A percentile compares a stretch with the other conserved stretches of the same genome.
Evolutionary conservation across 441 rosid genomes (phyloP).

Genomic region (Pelargonium australe): DNA sequence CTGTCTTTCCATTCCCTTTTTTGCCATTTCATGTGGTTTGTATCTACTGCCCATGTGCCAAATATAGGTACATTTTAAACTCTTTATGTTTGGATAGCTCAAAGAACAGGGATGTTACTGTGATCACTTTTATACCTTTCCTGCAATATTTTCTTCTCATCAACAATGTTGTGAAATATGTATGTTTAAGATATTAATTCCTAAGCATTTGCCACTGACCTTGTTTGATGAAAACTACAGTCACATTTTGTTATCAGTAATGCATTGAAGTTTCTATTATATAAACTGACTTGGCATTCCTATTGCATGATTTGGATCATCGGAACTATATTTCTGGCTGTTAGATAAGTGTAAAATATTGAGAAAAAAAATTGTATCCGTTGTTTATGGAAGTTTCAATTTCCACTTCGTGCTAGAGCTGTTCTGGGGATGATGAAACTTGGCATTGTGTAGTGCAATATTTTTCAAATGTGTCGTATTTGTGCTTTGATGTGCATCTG

Average conservation of each 20-base stretch:
- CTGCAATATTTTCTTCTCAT: neutral
- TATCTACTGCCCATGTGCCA: constrained; percentile 1
- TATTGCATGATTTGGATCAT: no score
- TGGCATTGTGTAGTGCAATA: no score
- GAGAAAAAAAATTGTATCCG: no score
- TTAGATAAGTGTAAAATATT: no score
- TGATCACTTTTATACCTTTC: neutral
- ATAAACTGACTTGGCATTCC: no score
- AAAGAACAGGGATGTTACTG: neutral
- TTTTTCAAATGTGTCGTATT: no score
- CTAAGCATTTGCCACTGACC: neutral
- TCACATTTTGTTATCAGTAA: neutral
- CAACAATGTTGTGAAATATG: neutral
- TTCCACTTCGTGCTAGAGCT: no score
- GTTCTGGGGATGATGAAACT: no score
- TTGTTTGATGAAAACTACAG: neutral
- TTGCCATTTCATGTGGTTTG: neutral
- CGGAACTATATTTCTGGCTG: no score
- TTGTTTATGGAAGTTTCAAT: no score
- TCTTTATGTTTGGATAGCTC: neutral
- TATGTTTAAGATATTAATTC: neutral
- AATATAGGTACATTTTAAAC: constrained; percentile 6
- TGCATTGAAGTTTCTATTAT: no score
- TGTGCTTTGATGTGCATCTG: no score
- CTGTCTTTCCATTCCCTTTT: neutral